Conservation (phyloP, 768 basidiomycete genomes). For the Lactarius pseudohatsudake region DNA sequence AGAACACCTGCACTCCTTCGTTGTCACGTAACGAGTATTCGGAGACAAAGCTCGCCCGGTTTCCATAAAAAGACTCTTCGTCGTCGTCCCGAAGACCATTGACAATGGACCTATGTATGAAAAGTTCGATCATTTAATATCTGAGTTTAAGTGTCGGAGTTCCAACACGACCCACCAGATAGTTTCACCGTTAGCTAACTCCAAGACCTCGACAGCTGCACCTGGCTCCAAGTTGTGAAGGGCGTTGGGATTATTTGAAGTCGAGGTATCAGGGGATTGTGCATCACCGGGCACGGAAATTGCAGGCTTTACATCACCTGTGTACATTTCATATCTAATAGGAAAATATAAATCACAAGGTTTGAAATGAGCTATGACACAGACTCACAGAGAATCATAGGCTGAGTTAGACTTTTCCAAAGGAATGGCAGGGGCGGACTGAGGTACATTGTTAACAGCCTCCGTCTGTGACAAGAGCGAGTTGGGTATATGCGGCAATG, state of each 20-base stretch:
- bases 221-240: constrained; percentile 44
- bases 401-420: constrained; percentile 68
- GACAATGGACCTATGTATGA: constrained; percentile 65
- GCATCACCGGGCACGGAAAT: constrained; percentile 39
- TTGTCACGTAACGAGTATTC: constrained; percentile 64
- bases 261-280: constrained; percentile 32
- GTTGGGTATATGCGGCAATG: constrained; percentile 62
- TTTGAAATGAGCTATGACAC: constrained; percentile 16
- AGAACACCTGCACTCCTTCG: constrained; percentile 67
- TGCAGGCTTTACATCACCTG: constrained; percentile 51
- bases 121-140: constrained; percentile 28
- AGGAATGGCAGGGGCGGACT: constrained; percentile 41
- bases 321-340: constrained; percentile 77
- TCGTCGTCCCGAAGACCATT: constrained; percentile 81
- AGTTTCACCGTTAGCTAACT: constrained; percentile 84
- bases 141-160: constrained; percentile 6
- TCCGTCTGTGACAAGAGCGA: constrained; percentile 46
- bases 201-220: constrained; percentile 74
- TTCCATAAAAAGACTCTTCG: constrained; percentile 63
- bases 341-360: constrained; percentile 18
- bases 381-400: constrained; percentile 76
- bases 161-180: constrained; percentile 61
- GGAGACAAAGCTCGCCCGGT: constrained; percentile 70
- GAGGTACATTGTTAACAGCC: constrained; percentile 39
- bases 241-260: constrained; percentile 33